Conservation (phyloP, 305 asterid species). For the Fraxinus greggii region DNA sequence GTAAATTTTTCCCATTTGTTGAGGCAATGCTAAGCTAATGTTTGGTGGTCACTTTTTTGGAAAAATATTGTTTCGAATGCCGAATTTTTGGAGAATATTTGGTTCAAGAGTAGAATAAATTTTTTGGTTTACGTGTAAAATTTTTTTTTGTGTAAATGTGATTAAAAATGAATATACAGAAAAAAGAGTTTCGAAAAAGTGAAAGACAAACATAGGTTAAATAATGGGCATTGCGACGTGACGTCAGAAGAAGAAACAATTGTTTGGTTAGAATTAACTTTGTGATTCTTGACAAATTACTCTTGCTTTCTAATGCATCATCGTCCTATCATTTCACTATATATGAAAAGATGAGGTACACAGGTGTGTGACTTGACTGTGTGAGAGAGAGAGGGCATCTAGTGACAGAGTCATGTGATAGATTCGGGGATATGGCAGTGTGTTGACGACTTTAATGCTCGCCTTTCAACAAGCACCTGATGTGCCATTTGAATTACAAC, state of each 20-base stretch:
- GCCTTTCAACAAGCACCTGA: conserved; percentile 11
- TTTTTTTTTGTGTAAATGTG: too few species aligned
- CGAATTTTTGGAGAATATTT: neutral
- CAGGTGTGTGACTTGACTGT: neutral
- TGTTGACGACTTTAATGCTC: conserved; percentile 6
- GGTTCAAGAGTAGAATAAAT: neutral
- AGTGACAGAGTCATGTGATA: conserved; percentile 25
- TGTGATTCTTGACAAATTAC: neutral
- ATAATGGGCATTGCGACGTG: neutral
- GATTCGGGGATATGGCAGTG: conserved; percentile 14
- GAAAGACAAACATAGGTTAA: neutral
- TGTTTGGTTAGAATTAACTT: neutral
- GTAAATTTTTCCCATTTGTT: neutral
- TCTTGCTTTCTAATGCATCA: neutral
- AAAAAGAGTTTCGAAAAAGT: neutral
- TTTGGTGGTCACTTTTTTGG: neutral
- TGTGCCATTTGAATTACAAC: conserved; percentile 10
- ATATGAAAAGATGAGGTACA: neutral
- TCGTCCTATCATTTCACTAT: neutral
- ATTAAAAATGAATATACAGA: too few species aligned
- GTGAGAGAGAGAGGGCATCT: conserved; percentile 12
- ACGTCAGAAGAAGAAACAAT: neutral
- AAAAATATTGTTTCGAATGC: too few species aligned
- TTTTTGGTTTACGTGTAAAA: too few species aligned
- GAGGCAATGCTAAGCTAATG: neutral